Evolutionary conservation across 768 basidiomycete genomes (phyloP).

Genomic region (Russula griseocarnosa): DNA sequence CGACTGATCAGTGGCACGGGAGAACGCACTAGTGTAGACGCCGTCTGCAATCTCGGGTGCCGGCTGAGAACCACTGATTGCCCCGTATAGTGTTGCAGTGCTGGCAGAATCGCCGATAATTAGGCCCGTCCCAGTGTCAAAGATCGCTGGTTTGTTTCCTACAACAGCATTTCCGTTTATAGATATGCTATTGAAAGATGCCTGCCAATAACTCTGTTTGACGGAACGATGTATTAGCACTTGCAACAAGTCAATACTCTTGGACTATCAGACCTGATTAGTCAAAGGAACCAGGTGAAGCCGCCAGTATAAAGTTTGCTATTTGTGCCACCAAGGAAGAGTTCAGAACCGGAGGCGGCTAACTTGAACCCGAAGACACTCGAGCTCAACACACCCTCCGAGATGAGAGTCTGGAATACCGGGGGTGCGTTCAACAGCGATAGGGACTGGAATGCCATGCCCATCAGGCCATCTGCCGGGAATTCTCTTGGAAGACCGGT

Average conservation of each 20-base stretch:
- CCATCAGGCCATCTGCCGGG: background rate
- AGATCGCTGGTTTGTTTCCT: slow-evolving; percentile 13
- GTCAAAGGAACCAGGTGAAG: background rate
- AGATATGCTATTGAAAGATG: slow-evolving; percentile 12
- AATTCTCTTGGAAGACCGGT: too few species aligned
- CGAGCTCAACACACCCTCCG: background rate
- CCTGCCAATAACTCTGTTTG: slow-evolving; percentile 27
- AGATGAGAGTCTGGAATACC: background rate
- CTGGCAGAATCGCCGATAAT: slow-evolving; percentile 19
- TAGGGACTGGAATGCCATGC: background rate
- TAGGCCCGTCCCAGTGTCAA: slow-evolving; percentile 30
- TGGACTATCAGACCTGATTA: background rate
- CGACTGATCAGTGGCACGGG: too few species aligned
- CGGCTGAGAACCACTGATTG: background rate
- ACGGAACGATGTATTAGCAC: background rate
- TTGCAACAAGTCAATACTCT: background rate
- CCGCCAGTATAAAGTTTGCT: background rate
- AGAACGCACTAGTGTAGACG: background rate
- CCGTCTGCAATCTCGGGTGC: background rate
- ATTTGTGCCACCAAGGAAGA: background rate
- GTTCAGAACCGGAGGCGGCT: background rate
- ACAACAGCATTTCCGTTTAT: slow-evolving; percentile 7
- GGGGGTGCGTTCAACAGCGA: background rate
- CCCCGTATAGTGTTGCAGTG: slow-evolving; percentile 17
- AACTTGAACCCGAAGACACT: background rate